These are phyloP conservation scores for Hanseniaspora mollemarum DNA, from an alignment of 805 yeast genomes.

Conservation along the genomic window DNA sequence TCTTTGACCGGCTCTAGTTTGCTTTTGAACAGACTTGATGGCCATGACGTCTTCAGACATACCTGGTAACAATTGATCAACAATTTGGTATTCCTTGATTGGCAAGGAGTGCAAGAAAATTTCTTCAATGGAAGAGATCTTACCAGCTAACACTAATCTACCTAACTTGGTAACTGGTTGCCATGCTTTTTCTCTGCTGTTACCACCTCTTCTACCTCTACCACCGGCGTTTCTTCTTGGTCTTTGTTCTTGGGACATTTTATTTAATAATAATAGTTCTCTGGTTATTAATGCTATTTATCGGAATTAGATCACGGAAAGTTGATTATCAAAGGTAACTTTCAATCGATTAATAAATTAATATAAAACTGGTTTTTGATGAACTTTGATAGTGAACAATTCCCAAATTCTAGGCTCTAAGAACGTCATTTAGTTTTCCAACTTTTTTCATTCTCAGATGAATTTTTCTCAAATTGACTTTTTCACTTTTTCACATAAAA, in stretches of 20 bases:
- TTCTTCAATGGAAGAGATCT: slow-evolving; percentile 92
- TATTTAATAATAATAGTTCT: slow-evolving; percentile 17
- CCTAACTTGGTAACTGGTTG: slow-evolving; percentile 99
- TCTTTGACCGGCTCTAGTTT: slow-evolving; percentile 99
- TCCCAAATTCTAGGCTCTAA: too few relatives aligned
- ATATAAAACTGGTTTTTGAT: not conserved
- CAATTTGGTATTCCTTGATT: slow-evolving; percentile 98
- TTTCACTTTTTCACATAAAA: too few relatives aligned
- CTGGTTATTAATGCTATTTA: slow-evolving; percentile 22
- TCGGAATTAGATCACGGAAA: slow-evolving; percentile 44
- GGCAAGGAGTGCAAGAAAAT: slow-evolving; percentile 98
- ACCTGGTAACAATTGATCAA: slow-evolving; percentile 89
- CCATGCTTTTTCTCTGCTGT: slow-evolving; percentile 97
- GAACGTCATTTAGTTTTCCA: too few relatives aligned
- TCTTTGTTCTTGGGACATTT: slow-evolving; percentile 33
- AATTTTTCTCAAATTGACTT: too few relatives aligned
- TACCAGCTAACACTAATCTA: slow-evolving; percentile 98
- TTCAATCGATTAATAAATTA: slow-evolving; percentile 36
- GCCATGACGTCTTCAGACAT: slow-evolving; percentile 98
- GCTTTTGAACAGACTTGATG: slow-evolving; percentile 99
- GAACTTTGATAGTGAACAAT: too few relatives aligned
- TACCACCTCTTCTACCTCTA: slow-evolving; percentile 52
- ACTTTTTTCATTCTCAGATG: too few relatives aligned
- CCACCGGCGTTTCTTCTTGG: slow-evolving; percentile 52
- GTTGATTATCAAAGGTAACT: slow-evolving; percentile 38